Percentiles rank a stretch among this genome's conserved stretches.
These are phyloP conservation scores for Paxillus rubicundulus DNA, from an alignment of 768 basidiomycete genomes.

Conservation along the genomic window DNA sequence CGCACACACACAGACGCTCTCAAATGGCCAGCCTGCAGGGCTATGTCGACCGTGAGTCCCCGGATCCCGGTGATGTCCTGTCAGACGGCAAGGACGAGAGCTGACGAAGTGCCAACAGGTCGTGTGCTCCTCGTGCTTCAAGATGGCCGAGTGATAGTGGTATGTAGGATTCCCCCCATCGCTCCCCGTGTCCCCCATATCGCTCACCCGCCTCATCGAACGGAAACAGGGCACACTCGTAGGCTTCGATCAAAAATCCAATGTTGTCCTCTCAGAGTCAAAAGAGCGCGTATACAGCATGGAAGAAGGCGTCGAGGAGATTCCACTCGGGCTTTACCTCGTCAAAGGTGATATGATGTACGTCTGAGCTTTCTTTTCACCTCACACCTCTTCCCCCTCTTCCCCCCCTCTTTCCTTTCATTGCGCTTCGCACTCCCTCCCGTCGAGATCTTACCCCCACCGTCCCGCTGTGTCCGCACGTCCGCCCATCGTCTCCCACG, in stretches of 20 bases:
- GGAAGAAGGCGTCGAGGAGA: conserved; percentile 93
- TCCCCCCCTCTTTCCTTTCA: neutral
- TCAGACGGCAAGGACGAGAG: neutral
- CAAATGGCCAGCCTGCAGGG: conserved; percentile 86
- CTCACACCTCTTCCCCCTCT: neutral
- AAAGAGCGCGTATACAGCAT: conserved; percentile 90
- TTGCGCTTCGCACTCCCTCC: too few species aligned
- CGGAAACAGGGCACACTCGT: conserved; percentile 74
- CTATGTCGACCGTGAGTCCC: conserved; percentile 78
- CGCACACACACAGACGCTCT: conserved; percentile 17
- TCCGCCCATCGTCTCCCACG: neutral
- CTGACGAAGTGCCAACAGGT: conserved; percentile 41
- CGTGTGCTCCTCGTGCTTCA: conserved; percentile 92
- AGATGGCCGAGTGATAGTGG: conserved; percentile 94
- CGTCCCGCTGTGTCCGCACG: neutral
- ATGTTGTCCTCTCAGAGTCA: conserved; percentile 91
- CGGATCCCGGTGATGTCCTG: neutral
- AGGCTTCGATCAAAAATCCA: conserved; percentile 94
- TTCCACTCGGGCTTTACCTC: conserved; percentile 91
- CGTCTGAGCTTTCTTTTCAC: conserved; percentile 32
- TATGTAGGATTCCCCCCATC: conserved; percentile 37
- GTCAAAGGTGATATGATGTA: conserved; percentile 99
- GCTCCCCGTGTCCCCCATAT: neutral
- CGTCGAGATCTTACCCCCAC: neutral
- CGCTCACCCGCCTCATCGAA: neutral